Evolutionary conservation across 768 basidiomycete genomes (phyloP).

Genomic region (Lepiota venenata): DNA sequence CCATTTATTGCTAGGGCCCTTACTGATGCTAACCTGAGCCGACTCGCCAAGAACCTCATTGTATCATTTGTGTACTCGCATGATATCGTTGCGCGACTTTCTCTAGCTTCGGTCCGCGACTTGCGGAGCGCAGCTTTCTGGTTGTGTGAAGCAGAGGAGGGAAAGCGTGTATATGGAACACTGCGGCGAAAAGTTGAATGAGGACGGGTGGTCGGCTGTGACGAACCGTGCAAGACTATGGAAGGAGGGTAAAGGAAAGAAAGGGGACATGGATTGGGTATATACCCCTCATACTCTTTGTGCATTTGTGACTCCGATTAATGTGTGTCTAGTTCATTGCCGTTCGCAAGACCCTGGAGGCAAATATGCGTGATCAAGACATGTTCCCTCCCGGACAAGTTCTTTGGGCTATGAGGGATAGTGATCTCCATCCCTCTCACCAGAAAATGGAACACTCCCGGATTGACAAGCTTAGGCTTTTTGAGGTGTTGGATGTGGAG

Average conservation of each 20-base stretch:
- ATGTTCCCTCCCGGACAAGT: constrained; percentile 78
- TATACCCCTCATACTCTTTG: constrained; percentile 12
- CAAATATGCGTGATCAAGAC: constrained; percentile 73
- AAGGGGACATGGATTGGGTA: constrained; percentile 59
- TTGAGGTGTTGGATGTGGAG: constrained; percentile 76
- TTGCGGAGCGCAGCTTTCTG: constrained; percentile 71
- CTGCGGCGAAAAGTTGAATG: constrained; percentile 30
- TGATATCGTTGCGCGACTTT: constrained; percentile 76
- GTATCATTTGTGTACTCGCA: constrained; percentile 81
- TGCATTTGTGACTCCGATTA: constrained; percentile 4
- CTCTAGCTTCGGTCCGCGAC: constrained; percentile 74
- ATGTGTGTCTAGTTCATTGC: constrained; percentile 58
- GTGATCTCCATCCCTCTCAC: constrained; percentile 62
- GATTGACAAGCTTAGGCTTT: constrained; percentile 61
- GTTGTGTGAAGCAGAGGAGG: constrained; percentile 69
- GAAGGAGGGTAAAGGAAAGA: constrained; percentile 46
- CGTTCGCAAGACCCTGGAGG: constrained; percentile 79
- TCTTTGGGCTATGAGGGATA: constrained; percentile 75
- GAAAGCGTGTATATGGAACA: constrained; percentile 14
- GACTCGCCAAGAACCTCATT: constrained; percentile 59
- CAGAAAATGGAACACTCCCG: constrained; percentile 23
- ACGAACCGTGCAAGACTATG: constrained; percentile 49
- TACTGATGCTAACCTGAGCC: constrained; percentile 55
- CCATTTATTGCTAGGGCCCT: constrained; percentile 44
- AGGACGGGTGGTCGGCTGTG: constrained; percentile 51